These are phyloP conservation scores for Fusarium sp. DNA, from an alignment of 2,329 filamentous ascomycete species.

Conservation along the genomic window DNA sequence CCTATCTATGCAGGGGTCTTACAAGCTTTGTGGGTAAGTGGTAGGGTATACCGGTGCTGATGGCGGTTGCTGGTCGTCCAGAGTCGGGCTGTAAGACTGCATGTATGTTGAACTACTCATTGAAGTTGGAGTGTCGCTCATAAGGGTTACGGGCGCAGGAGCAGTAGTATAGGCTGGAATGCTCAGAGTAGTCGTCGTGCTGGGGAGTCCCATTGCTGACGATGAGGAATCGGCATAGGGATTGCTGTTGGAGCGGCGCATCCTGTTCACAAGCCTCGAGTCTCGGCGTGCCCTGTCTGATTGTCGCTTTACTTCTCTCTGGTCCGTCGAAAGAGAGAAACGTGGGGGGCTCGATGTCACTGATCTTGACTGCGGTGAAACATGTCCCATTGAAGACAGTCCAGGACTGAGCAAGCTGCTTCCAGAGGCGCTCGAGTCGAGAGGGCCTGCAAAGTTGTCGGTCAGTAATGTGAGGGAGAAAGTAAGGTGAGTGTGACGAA, in stretches of 20 bases:
- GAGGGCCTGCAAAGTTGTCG: constrained; percentile 42
- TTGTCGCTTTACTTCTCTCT: constrained; percentile 72
- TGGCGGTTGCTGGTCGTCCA: constrained; percentile 58
- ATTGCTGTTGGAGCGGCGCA: constrained; percentile 64
- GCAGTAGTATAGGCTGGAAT: constrained; percentile 66
- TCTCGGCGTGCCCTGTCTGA: constrained; percentile 70
- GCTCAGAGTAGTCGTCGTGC: constrained; percentile 58
- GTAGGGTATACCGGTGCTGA: constrained; percentile 52
- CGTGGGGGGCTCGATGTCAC: constrained; percentile 70
- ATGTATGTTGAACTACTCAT: constrained; percentile 60
- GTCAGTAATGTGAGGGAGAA: background rate
- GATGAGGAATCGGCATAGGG: constrained; percentile 57
- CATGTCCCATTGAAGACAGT: constrained; percentile 59
- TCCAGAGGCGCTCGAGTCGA: constrained; percentile 53
- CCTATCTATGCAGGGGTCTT: constrained; percentile 44
- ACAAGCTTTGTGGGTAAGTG: constrained; percentile 55
- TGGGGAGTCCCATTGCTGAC: constrained; percentile 49
- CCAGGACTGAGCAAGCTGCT: constrained; percentile 59
- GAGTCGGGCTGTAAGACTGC: constrained; percentile 62
- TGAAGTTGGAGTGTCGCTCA: constrained; percentile 62
- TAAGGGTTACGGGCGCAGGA: constrained; percentile 62
- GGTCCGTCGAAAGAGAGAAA: constrained; percentile 66
- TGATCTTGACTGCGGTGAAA: constrained; percentile 63
- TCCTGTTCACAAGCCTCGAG: constrained; percentile 65
- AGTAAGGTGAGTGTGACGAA: constrained; percentile 44